Base-by-base conservation (phyloP, 139 green algal species). In the Chlamydomonas sp. region DNA sequence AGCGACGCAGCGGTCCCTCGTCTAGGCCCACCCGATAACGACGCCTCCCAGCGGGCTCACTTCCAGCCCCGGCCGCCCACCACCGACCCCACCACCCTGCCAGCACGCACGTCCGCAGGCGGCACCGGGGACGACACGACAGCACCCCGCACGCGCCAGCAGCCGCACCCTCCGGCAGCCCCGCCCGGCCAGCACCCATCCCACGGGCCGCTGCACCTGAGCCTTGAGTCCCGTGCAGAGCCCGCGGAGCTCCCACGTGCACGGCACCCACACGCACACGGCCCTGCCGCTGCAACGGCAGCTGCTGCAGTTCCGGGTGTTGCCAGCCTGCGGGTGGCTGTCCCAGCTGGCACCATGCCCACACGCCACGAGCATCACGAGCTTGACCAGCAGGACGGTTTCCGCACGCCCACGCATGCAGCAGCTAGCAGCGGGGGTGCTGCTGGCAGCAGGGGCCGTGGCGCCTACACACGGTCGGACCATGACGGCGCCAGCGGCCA, bases 241-340 rank as follows among this genome's bases (percentile, higher is more conserved):
- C 84, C 84, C 4, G 84, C 84, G 0, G 84, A 88, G 84, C 64
- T 88, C 31, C 83, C 83, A 4, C 61, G 72, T 10, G 66, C 66
- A 71, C 31, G 31, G 31, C 31, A 0, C 31, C 31, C 31, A 49
- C 31, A 49, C 31, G 31, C 31, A 49, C 10, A 73, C 67, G 14
- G 67, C 14, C 67, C 14, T 15, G 10, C 20, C 67, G 67, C 67
- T 73, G 67, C 14, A 15, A 4, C 8, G 14, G 8, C 14, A 73
- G 67, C 8, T 31, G 67, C 9, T 73, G 67, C 10, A 20, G 67
- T 4, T 15, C 10, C 3, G 3, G 67, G 31, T 49, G 31, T 49
- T 49, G 31, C 31, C 31, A 49, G 31, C 31, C 31, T 49, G 31
- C 31, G 31, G 31, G 31, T 49, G 31, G 31, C 31, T 49, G 31